phyloP scores from a whole-genome alignment of 139 green algal species.

The Chlorella sp. region DNA sequence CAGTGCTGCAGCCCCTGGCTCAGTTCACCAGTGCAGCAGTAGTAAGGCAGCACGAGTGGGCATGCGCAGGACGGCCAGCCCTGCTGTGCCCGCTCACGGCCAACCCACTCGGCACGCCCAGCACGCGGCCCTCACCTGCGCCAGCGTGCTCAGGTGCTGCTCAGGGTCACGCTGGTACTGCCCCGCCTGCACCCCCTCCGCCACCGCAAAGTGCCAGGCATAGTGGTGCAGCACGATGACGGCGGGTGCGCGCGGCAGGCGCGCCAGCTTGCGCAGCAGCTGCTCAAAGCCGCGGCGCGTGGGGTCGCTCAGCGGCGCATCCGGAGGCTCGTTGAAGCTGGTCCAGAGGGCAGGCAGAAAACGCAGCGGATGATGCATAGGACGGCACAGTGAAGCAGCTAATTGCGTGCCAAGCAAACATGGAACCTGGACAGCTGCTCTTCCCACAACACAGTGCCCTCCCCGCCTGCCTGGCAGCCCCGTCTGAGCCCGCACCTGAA shows the following conservation, averaged over 20 bases:
- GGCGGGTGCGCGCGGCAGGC: not conserved
- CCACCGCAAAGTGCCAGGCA: not conserved
- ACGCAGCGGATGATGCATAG: too few species aligned
- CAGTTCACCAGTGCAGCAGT: too few species aligned
- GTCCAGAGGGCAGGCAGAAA: too few species aligned
- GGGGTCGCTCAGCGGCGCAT: constrained; percentile 1
- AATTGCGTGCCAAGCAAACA: too few species aligned
- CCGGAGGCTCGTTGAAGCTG: constrained; percentile 20
- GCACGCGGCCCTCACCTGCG: not conserved
- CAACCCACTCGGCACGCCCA: not conserved
- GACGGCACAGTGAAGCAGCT: too few species aligned
- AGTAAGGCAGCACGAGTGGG: not conserved
- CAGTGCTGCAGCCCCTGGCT: too few species aligned
- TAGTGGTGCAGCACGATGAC: constrained; percentile 29
- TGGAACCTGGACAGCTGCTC: too few species aligned
- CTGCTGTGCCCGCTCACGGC: not conserved
- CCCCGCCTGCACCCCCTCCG: not conserved
- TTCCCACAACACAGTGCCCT: too few species aligned
- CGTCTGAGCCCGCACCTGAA: not conserved
- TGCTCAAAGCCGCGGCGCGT: constrained; percentile 13
- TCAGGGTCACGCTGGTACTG: not conserved
- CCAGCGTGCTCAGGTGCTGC: not conserved
- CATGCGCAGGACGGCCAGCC: not conserved
- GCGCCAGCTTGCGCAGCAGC: constrained; percentile 16
- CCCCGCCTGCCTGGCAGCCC: too few species aligned